Evolutionary conservation across 495 filamentous ascomycete species (phyloP), one percentile per base, ranked within the genome.

Genomic region (Talaromyces ruber): DNA sequence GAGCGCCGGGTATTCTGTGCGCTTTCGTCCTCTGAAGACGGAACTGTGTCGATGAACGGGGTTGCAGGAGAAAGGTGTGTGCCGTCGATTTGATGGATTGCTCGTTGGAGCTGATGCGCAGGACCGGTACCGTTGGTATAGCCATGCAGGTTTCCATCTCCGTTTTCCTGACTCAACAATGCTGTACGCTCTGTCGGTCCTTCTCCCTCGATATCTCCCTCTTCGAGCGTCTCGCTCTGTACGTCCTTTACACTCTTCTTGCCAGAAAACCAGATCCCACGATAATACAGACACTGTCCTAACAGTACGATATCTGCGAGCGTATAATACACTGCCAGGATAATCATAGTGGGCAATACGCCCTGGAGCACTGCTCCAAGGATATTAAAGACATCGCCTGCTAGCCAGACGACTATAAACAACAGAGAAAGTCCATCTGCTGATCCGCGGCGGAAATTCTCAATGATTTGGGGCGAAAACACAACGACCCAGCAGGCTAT

Each of bases 401-500:
- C 79, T 4, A 96, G 80, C 94, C 94, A 98, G 62, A 95, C 82
- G 53, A 92, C 81, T 65, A 98, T 82, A 73, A 98, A 98, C 28
- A 89, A 82, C 57, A 98, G 82, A 0, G 91, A 96, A 0, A 98
- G 82, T 5, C 91, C 94, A 70, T 97, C 90, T 51, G 93, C 91
- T 32, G 90, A 94, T 64, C 84, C 76, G 37, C 94, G 86, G 58
- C 86, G 86, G 74, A 97, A 97, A 68, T 97, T 97, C 69, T 96
- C 92, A 66, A 97, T 83, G 65, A 98, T 98, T 63, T 98, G 94
- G 8, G 94, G 94, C 0, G 93, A 92, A 78, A 96, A 98, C 39
- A 98, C 94, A 28, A 97, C 92, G 21, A 98, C 88, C 94, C 94
- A 98, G 70, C 92, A 97, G 51, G 93, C 92, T 67, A 98, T 96